A percentile compares a stretch with the other conserved stretches of the same genome.
Evolutionary conservation across 2,329 filamentous ascomycete genomes (phyloP).

Genomic region (Neonectria coccinea): DNA sequence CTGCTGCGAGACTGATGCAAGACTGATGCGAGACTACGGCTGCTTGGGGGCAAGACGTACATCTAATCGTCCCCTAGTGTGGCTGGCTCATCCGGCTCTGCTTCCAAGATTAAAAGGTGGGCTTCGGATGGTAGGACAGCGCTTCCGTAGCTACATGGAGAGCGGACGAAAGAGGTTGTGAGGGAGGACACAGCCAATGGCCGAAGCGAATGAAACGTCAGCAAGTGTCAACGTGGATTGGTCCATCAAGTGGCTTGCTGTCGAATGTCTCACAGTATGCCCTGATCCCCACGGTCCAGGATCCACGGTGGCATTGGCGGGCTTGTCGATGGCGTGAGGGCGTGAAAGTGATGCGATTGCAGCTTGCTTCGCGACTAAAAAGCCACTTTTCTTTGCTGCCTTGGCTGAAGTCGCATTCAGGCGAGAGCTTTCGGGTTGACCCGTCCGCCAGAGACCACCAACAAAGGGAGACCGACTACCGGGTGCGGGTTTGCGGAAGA

Average conservation of each 20-base stretch:
- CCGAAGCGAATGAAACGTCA: constrained; percentile 30
- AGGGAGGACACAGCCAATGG: constrained; percentile 31
- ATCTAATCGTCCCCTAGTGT: constrained; percentile 2
- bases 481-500: constrained; percentile 7
- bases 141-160: constrained; percentile 32
- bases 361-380: background rate
- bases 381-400: background rate
- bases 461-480: no score
- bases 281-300: constrained; percentile 9
- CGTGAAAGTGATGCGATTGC: background rate
- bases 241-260: constrained; percentile 23
- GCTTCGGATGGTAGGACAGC: constrained; percentile 20
- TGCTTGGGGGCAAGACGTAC: constrained; percentile 21
- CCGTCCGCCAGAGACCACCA: constrained; percentile 9
- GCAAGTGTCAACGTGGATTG: constrained; percentile 32
- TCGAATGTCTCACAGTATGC: constrained; percentile 34
- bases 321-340: constrained; percentile 19
- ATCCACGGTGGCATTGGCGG: background rate
- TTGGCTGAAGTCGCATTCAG: background rate
- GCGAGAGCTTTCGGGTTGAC: constrained; percentile 11
- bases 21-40: constrained; percentile 18
- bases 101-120: constrained; percentile 1
- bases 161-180: constrained; percentile 9
- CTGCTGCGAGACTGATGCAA: constrained; percentile 20
- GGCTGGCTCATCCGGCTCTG: constrained; percentile 14